phyloP scores from a whole-genome alignment of 2,329 filamentous ascomycete genomes.

The Fusarium tjaetaba region DNA sequence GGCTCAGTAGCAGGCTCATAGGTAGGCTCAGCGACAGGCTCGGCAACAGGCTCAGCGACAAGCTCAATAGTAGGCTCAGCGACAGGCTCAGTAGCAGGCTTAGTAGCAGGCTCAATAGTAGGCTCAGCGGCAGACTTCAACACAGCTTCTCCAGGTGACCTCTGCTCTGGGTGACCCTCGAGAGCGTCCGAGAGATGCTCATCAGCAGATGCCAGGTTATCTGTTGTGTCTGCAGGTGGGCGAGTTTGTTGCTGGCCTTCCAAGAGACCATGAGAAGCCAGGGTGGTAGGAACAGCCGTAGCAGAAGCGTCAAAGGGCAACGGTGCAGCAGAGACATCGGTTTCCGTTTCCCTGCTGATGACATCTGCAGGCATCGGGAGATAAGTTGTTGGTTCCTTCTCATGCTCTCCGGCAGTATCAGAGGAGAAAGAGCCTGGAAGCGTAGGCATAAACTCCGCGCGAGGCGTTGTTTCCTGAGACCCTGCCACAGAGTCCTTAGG shows the following conservation, averaged over 20 bases:
- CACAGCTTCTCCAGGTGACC: constrained; percentile 12
- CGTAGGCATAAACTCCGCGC: constrained; percentile 58
- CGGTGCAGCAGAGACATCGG: constrained; percentile 54
- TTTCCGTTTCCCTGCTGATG: constrained; percentile 55
- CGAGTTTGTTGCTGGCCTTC: constrained; percentile 28
- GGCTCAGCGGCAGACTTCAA: neutral
- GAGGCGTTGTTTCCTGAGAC: constrained; percentile 76
- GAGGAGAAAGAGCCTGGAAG: constrained; percentile 32
- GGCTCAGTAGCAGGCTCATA: neutral
- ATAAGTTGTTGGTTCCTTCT: constrained; percentile 37
- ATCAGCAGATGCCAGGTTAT: constrained; percentile 49
- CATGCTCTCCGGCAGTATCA: neutral
- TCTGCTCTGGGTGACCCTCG: constrained; percentile 40
- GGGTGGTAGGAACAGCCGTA: constrained; percentile 31
- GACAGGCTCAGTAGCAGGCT: neutral
- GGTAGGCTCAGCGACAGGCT: neutral
- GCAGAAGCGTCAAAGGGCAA: constrained; percentile 45
- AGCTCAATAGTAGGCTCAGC: neutral
- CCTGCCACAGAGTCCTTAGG: constrained; percentile 61
- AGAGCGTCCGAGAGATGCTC: constrained; percentile 51
- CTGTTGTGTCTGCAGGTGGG: constrained; percentile 36
- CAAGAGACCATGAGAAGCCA: constrained; percentile 41
- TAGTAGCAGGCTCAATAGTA: neutral
- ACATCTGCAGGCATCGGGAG: constrained; percentile 54
- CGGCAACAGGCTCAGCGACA: too few species aligned